phyloP scores from a whole-genome alignment of 257 asterid genomes.

The Solanum pimpinellifolium region DNA sequence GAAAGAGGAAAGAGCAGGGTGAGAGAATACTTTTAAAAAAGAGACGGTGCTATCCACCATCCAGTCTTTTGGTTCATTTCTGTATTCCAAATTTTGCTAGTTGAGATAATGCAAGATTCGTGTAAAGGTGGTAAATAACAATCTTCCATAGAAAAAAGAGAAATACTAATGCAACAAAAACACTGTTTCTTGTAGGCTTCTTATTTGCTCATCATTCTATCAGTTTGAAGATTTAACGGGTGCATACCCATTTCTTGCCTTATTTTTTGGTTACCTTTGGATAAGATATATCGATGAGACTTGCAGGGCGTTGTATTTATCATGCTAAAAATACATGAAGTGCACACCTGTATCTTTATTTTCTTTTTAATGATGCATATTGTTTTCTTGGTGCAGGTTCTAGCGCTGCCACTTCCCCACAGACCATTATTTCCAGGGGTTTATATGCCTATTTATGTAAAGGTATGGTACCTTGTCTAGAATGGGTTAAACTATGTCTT shows the following conservation, averaged over 20 bases:
- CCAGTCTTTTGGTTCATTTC: background rate
- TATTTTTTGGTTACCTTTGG: background rate
- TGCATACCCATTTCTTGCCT: background rate
- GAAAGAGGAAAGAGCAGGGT: background rate
- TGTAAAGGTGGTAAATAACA: background rate
- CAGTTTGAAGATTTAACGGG: background rate
- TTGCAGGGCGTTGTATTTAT: background rate
- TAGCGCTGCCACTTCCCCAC: slow-evolving; percentile 59
- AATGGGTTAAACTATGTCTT: background rate
- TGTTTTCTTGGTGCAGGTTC: slow-evolving; percentile 38
- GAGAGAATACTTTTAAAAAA: background rate
- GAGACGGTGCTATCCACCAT: background rate
- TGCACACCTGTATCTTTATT: background rate
- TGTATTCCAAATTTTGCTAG: background rate
- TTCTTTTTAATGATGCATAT: background rate
- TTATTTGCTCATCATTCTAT: background rate
- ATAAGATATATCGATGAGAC: background rate
- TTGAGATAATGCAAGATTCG: background rate
- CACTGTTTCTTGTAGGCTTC: background rate
- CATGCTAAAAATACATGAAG: background rate
- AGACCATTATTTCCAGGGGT: slow-evolving; percentile 92
- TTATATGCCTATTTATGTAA: slow-evolving; percentile 88
- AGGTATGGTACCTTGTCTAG: slow-evolving; percentile 42
- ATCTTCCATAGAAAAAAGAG: background rate
- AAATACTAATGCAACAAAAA: background rate